Percentiles rank a stretch among this genome's conserved stretches.
These are phyloP conservation scores for Lepraria neglecta DNA, from an alignment of 495 filamentous ascomycete species.

Conservation along the genomic window DNA sequence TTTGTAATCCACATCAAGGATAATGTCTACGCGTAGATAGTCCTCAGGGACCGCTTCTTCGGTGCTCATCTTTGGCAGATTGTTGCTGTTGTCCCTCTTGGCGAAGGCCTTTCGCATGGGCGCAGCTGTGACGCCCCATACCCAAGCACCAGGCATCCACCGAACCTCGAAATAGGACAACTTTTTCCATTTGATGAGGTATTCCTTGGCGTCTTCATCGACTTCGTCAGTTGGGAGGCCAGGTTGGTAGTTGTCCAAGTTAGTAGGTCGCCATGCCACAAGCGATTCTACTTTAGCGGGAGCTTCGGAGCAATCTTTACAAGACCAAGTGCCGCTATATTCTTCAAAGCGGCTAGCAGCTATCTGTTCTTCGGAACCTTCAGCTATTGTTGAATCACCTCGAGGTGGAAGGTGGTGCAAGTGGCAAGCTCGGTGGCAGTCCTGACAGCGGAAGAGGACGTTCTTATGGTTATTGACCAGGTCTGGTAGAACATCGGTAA, in stretches of 20 bases:
- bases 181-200: constrained; percentile 79
- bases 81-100: constrained; percentile 55
- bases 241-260: constrained; percentile 42
- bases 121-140: constrained; percentile 61
- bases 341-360: constrained; percentile 49
- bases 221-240: constrained; percentile 47
- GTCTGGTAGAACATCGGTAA: constrained; percentile 52
- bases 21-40: constrained; percentile 77
- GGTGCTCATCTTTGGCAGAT: constrained; percentile 59
- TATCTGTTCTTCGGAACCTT: constrained; percentile 32
- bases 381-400: constrained; percentile 39
- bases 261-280: constrained; percentile 77
- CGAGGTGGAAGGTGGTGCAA: constrained; percentile 64
- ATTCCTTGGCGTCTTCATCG: constrained; percentile 72
- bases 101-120: constrained; percentile 68
- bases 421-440: constrained; percentile 76
- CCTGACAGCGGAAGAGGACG: constrained; percentile 73
- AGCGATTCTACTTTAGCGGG: constrained; percentile 59
- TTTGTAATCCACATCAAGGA: constrained; percentile 69
- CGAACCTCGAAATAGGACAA: constrained; percentile 69
- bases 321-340: constrained; percentile 64
- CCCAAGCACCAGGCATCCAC: constrained; percentile 89
- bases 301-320: constrained; percentile 60
- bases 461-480: constrained; percentile 69
- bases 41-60: constrained; percentile 81